These are phyloP conservation scores for Colletotrichum viniferum DNA, from an alignment of 2,329 filamentous ascomycete genomes.

Conservation along the genomic window DNA sequence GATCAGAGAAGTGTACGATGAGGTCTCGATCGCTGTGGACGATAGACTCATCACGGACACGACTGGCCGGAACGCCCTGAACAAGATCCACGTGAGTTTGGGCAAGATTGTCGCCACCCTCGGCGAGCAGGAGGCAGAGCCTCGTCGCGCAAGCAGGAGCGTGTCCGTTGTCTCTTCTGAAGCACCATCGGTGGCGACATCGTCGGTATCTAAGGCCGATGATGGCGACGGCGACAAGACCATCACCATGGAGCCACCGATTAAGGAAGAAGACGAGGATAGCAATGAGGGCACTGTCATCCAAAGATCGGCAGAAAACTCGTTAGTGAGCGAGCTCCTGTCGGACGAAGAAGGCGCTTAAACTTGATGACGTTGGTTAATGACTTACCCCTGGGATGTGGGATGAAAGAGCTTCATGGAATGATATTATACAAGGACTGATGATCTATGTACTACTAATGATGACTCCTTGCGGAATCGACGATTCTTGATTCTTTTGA, in stretches of 20 bases:
- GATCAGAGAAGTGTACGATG: slow-evolving; percentile 60
- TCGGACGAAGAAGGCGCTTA: slow-evolving; percentile 41
- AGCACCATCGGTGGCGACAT: not conserved
- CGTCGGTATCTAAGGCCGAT: slow-evolving; percentile 24
- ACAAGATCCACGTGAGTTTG: slow-evolving; percentile 70
- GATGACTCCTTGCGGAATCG: not conserved
- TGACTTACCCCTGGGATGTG: not conserved
- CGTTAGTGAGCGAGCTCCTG: slow-evolving; percentile 43
- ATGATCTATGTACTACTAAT: slow-evolving; percentile 20
- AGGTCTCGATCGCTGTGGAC: slow-evolving; percentile 67
- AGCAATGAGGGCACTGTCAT: slow-evolving; percentile 28
- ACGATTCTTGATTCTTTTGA: not conserved
- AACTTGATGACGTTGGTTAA: not conserved
- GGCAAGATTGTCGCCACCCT: slow-evolving; percentile 71
- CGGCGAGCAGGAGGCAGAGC: slow-evolving; percentile 45
- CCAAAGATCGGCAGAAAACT: slow-evolving; percentile 31
- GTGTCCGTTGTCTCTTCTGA: slow-evolving; percentile 38
- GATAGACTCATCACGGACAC: slow-evolving; percentile 63
- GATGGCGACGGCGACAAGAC: slow-evolving; percentile 40
- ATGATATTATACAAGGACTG: not conserved
- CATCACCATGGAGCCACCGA: slow-evolving; percentile 44
- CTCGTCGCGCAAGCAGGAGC: slow-evolving; percentile 47
- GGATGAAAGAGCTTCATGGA: not conserved
- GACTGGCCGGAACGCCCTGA: slow-evolving; percentile 66
- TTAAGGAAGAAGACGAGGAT: slow-evolving; percentile 52